Evolutionary conservation across 768 basidiomycete species (phyloP).

Genomic region (Cantharellus anzutake): DNA sequence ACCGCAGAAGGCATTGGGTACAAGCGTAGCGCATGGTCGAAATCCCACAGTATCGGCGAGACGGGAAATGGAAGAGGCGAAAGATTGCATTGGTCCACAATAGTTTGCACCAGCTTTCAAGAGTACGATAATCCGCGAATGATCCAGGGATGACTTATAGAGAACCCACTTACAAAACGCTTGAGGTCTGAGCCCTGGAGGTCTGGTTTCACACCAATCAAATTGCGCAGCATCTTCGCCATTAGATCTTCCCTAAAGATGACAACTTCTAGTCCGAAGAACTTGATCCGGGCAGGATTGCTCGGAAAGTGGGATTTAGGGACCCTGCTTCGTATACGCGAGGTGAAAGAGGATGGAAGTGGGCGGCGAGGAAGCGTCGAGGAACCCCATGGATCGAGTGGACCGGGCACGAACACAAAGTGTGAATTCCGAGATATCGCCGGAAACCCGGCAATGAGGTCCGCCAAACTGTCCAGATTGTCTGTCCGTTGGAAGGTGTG

Average conservation of each 20-base stretch:
- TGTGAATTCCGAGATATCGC: constrained; percentile 59
- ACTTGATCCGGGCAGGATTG: constrained; percentile 88
- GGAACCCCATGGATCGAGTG: constrained; percentile 63
- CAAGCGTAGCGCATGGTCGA: constrained; percentile 77
- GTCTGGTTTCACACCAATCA: constrained; percentile 72
- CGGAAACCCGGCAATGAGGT: constrained; percentile 68
- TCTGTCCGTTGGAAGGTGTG: constrained; percentile 27
- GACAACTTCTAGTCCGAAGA: constrained; percentile 91
- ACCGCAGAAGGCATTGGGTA: constrained; percentile 91
- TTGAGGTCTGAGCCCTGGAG: constrained; percentile 65
- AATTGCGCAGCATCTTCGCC: constrained; percentile 83
- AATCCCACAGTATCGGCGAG: constrained; percentile 75
- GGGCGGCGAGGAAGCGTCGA: constrained; percentile 64
- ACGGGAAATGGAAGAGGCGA: constrained; percentile 67
- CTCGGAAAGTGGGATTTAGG: constrained; percentile 69
- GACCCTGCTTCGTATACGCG: constrained; percentile 48
- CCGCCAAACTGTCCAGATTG: constrained; percentile 71
- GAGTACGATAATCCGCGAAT: not conserved
- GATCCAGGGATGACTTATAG: not conserved
- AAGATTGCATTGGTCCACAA: constrained; percentile 91
- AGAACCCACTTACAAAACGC: constrained; percentile 46
- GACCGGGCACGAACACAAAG: constrained; percentile 90
- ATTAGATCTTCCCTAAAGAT: constrained; percentile 85
- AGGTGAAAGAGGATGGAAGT: constrained; percentile 54
- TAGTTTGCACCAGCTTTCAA: constrained; percentile 77